Conservation (phyloP, 257 asterid genomes). For the Salvia miltiorrhiza region DNA sequence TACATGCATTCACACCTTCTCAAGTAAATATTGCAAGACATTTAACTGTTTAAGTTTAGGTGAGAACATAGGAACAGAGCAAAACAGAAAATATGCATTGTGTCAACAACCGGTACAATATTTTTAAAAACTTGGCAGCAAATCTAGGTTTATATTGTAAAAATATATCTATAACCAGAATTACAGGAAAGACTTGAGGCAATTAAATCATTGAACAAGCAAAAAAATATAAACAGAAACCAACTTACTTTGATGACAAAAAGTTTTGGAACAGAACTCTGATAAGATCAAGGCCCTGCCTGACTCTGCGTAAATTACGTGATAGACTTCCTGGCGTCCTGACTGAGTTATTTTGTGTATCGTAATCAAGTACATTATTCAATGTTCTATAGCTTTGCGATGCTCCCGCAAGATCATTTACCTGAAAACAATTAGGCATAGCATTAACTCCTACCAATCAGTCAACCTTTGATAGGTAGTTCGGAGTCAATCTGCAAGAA, state of each 20-base stretch:
- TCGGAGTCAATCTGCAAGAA: neutral
- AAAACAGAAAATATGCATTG: neutral
- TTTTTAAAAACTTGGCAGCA: neutral
- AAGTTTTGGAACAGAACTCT: constrained; percentile 82
- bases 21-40: too few relatives aligned
- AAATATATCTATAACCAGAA: neutral
- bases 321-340: constrained; percentile 82
- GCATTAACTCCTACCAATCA: neutral
- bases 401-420: constrained; percentile 67
- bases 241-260: constrained; percentile 67
- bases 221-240: neutral
- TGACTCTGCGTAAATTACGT: constrained; percentile 85
- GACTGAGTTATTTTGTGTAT: constrained; percentile 55
- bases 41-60: too few relatives aligned
- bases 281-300: constrained; percentile 96
- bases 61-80: constrained; percentile 2
- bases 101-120: neutral
- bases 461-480: neutral
- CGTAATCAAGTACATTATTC: constrained; percentile 57
- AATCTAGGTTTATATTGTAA: neutral
- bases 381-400: constrained; percentile 51
- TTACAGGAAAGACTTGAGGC: neutral
- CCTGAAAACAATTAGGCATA: constrained; percentile 42
- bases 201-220: neutral
- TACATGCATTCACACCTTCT: too few relatives aligned